These are phyloP conservation scores for Lipomyces spencermartinsiae DNA, from an alignment of 805 yeast species.

Conservation along the genomic window DNA sequence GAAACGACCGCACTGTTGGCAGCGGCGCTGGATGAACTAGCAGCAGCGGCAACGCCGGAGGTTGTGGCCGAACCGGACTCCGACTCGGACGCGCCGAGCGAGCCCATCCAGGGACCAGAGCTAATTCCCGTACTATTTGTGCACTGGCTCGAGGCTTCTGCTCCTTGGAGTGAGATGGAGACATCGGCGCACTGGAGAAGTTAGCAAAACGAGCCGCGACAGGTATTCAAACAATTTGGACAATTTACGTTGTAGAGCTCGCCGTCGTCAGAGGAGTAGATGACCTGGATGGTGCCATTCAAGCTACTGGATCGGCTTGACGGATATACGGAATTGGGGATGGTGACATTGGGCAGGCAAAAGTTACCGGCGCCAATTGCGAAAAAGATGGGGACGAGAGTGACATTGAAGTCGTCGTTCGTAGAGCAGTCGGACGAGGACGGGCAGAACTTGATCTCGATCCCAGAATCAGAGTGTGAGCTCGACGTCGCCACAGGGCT, in stretches of 20 bases:
- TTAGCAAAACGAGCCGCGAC: too few species aligned
- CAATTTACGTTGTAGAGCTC: constrained; percentile 42
- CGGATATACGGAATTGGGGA: constrained; percentile 30
- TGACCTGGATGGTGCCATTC: constrained; percentile 43
- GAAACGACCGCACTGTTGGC: too few species aligned
- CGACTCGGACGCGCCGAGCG: constrained; percentile 31
- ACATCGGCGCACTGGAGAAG: constrained; percentile 40
- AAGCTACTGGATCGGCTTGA: constrained; percentile 30
- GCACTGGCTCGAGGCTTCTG: constrained; percentile 33
- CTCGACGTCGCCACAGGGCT: constrained; percentile 37
- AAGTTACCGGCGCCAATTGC: constrained; percentile 41
- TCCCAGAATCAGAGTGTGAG: constrained; percentile 38
- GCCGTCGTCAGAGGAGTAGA: constrained; percentile 41
- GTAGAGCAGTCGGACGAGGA: constrained; percentile 35
- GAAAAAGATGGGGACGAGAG: constrained; percentile 35
- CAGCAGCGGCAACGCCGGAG: too few species aligned
- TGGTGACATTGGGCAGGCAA: constrained; percentile 39
- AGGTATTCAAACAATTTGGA: not conserved
- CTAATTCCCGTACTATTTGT: constrained; percentile 40
- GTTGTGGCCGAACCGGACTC: constrained; percentile 24
- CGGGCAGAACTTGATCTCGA: constrained; percentile 39
- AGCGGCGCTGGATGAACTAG: too few species aligned
- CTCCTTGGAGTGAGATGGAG: constrained; percentile 35
- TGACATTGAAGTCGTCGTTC: constrained; percentile 37
- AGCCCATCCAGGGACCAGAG: constrained; percentile 37